Evolutionary conservation across 345 rosid species (phyloP).

Genomic region (Viola odorata): DNA sequence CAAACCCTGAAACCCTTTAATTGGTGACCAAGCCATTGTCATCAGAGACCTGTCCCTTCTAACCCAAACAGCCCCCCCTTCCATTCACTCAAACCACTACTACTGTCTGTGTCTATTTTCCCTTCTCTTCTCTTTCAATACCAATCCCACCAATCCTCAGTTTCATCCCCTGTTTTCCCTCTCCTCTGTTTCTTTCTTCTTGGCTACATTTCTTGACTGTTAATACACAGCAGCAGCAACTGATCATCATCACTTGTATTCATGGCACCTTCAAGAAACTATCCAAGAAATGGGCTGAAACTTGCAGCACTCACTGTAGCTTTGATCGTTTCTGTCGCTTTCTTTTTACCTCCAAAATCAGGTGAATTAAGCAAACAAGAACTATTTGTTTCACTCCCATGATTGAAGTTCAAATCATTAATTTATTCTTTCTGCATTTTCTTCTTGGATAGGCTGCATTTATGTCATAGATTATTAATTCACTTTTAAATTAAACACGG

Average conservation of each 20-base stretch:
- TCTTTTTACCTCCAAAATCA: conserved; percentile 22
- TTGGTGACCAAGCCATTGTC: conserved; percentile 23
- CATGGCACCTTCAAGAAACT: conserved; percentile 23
- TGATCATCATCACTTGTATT: not conserved
- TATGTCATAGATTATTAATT: too few relatives aligned
- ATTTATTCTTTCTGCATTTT: not conserved
- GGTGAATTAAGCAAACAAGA: conserved; percentile 15
- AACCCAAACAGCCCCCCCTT: conserved; percentile 13
- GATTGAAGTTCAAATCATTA: too few relatives aligned
- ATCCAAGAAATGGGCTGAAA: conserved; percentile 11
- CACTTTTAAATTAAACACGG: not conserved
- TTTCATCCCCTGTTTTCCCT: not conserved
- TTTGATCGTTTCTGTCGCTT: conserved; percentile 16
- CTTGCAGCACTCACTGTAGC: conserved; percentile 19
- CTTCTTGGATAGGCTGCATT: not conserved
- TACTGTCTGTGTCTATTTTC: not conserved
- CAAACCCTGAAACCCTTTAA: conserved; percentile 6
- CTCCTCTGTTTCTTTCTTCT: not conserved
- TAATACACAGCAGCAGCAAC: conserved; percentile 1
- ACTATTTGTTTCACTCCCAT: not conserved
- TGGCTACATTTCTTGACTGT: not conserved
- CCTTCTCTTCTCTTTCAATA: not conserved
- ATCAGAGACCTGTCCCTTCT: conserved; percentile 35
- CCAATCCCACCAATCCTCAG: not conserved
- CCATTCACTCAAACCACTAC: not conserved